These are phyloP conservation scores for Chrysoporthe deuterocubensis DNA, from an alignment of 2,329 filamentous ascomycete genomes.

Conservation along the genomic window DNA sequence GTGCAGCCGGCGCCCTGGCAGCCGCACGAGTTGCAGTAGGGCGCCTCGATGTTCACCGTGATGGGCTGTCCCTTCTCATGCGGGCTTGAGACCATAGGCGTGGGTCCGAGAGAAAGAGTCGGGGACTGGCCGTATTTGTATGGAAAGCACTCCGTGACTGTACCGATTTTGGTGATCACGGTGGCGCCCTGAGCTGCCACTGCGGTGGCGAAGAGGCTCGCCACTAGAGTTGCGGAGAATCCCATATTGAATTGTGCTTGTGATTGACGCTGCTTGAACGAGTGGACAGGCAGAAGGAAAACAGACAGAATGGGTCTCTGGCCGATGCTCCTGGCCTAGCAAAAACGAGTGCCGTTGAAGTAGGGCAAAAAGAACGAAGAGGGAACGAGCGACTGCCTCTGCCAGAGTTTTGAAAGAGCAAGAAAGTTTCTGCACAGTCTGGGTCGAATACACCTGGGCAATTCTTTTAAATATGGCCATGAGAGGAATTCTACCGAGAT, in stretches of 20 bases:
- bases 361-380: not conserved
- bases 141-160: slow-evolving; percentile 1
- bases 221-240: slow-evolving; percentile 2
- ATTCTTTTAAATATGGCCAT: slow-evolving; percentile 4
- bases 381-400: not conserved
- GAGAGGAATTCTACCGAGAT: not conserved
- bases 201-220: not conserved
- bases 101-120: not conserved
- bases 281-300: slow-evolving; percentile 6
- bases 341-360: not conserved
- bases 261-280: not conserved
- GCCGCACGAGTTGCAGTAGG: slow-evolving; percentile 15
- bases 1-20: slow-evolving; percentile 17
- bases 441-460: not conserved
- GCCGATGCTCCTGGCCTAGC: not conserved
- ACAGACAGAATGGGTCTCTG: not conserved
- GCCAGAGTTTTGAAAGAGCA: not conserved
- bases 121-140: not conserved
- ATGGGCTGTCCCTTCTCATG: slow-evolving; percentile 3
- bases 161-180: slow-evolving; percentile 2
- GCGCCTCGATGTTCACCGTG: slow-evolving; percentile 16
- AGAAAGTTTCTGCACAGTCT: not conserved
- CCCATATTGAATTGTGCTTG: not conserved
- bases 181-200: slow-evolving; percentile 1
- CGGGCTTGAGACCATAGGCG: slow-evolving; percentile 2